phyloP scores from a whole-genome alignment of 768 basidiomycete species.

The Butyriboletus loyo region DNA sequence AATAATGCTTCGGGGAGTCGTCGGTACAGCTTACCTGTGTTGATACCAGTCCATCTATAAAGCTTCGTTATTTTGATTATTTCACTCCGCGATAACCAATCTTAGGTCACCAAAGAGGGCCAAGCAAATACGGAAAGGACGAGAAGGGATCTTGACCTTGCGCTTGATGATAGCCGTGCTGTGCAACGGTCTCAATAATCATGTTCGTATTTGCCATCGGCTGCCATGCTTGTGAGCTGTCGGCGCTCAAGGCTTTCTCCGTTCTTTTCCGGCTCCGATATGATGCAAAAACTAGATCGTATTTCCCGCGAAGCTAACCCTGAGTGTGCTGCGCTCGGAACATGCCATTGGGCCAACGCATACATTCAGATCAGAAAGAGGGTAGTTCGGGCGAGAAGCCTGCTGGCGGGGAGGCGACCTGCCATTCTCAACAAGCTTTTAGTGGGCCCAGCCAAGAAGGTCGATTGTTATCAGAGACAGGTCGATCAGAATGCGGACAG shows the following conservation, averaged over 20 bases:
- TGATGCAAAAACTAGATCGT: slow-evolving; percentile 4
- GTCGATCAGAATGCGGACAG: slow-evolving; percentile 4
- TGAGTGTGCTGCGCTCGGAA: slow-evolving; percentile 4
- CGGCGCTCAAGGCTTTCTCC: slow-evolving; percentile 28
- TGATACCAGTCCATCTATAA: slow-evolving; percentile 26
- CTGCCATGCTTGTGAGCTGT: slow-evolving; percentile 29
- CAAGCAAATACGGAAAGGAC: slow-evolving; percentile 16
- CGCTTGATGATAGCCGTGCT: slow-evolving; percentile 33
- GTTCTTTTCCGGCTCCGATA: slow-evolving; percentile 21
- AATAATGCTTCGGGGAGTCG: slow-evolving; percentile 10
- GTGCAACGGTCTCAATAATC: slow-evolving; percentile 26
- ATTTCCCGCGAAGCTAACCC: slow-evolving; percentile 26
- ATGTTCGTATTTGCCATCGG: slow-evolving; percentile 23
- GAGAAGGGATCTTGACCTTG: slow-evolving; percentile 25
- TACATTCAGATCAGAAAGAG: background rate
- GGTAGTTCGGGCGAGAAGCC: background rate
- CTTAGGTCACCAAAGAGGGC: slow-evolving; percentile 16
- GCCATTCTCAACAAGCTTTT: slow-evolving; percentile 1
- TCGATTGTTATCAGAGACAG: slow-evolving; percentile 4
- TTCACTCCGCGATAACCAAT: slow-evolving; percentile 25
- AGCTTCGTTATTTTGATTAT: slow-evolving; percentile 19
- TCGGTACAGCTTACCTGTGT: slow-evolving; percentile 13
- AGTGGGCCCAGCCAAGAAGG: background rate
- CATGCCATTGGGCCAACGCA: background rate
- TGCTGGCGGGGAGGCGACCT: background rate